phyloP scores from a whole-genome alignment of 23 red algal species.

The Gracilaria gracilis region DNA sequence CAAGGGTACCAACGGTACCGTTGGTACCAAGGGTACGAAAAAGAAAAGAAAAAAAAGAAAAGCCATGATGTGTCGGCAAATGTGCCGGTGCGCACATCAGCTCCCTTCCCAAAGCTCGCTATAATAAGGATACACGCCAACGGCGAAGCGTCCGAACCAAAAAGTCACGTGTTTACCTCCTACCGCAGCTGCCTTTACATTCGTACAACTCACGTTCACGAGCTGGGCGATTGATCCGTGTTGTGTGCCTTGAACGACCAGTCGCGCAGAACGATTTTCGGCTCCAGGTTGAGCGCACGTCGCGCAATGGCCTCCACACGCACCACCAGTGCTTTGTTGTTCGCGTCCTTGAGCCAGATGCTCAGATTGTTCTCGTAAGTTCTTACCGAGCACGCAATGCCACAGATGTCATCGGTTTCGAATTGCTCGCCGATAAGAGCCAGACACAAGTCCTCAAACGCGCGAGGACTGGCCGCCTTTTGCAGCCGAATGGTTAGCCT shows the following conservation, averaged over 20 bases:
- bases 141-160: neutral
- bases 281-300: slow-evolving; percentile 36
- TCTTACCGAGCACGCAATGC: slow-evolving; percentile 55
- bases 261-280: slow-evolving; percentile 43
- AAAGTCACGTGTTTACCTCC: neutral
- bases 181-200: no score
- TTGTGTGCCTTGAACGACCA: slow-evolving; percentile 71
- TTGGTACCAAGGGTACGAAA: no score
- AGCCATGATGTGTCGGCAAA: neutral
- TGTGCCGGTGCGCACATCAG: neutral
- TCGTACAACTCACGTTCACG: neutral
- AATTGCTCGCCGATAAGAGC: slow-evolving; percentile 75
- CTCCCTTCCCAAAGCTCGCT: neutral
- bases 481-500: slow-evolving; percentile 61
- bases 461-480: slow-evolving; percentile 54
- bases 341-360: slow-evolving; percentile 56
- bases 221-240: slow-evolving; percentile 24
- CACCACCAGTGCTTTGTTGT: slow-evolving; percentile 26
- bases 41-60: no score
- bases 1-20: no score
- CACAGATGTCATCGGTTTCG: slow-evolving; percentile 65
- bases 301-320: slow-evolving; percentile 47
- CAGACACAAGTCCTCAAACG: slow-evolving; percentile 77
- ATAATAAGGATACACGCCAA: no score
- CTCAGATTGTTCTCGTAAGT: slow-evolving; percentile 48